Evolutionary conservation across 768 basidiomycete genomes (phyloP), one percentile per base, ranked within the genome.

Genomic region (Termitomyces sp.): DNA sequence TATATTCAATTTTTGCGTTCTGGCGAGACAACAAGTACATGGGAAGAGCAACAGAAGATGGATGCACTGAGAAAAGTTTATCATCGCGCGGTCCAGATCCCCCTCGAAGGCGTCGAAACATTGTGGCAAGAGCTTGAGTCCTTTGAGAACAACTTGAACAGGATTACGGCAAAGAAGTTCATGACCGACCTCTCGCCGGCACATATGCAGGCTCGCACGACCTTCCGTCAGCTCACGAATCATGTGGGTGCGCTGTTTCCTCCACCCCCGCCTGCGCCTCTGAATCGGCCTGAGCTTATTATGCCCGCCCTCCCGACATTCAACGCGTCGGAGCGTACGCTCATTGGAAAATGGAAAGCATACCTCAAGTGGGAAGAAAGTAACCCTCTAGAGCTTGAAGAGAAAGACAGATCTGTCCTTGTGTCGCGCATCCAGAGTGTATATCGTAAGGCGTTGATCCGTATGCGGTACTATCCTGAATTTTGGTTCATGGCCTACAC

Each of bases 21-120:
- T 16, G 88, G 85, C 43, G 89, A 90, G 85, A 79, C 88, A 0
- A 82, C 81, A 13, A 90, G 88, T 26, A 92, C 93, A 20, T 98
- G 95, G 94, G 96, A 98, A 69, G 87, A 90, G 62, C 92, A 94
- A 65, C 92, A 96, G 68, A 93, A 94, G 70, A 94, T 94, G 88
- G 96, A 97, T 63, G 83, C 86, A 1, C 77, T 98, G 4, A 85
- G 97, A 58, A 92, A 91, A 69, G 87, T 91, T 1, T 97, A 97
- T 73, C 92, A 95, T 66, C 86, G 92, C 52, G 96, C 93, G 3
- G 90, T 98, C 22, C 91, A 93, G 67, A 92, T 97, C 33, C 97
- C 97, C 0, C 80, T 98, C 64, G 90, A 94, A 69, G 94, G 94
- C 66, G 85, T 98, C 64, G 95, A 98, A 68, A 79, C 79, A 40